A percentile compares a stretch with the other conserved stretches of the same genome.
Evolutionary conservation across 257 asterid species (phyloP).

Genomic region (Linderniella brevidens): DNA sequence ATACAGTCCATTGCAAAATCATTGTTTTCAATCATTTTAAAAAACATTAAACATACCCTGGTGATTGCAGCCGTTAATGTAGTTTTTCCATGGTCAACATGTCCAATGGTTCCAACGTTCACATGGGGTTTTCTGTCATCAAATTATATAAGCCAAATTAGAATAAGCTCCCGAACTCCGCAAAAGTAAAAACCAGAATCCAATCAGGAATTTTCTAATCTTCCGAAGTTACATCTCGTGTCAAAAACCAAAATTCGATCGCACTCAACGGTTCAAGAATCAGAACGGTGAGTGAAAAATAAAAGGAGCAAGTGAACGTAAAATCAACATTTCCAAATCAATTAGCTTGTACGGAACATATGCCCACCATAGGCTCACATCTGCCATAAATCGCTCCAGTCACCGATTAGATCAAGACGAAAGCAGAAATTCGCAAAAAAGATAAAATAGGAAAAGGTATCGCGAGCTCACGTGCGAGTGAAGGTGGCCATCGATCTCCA

Average conservation of each 20-base stretch:
- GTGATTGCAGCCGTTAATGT: conserved; percentile 91
- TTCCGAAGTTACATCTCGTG: neutral
- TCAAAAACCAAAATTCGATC: neutral
- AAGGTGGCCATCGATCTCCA: conserved; percentile 33
- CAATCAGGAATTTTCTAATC: neutral
- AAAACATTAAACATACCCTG: conserved; percentile 22
- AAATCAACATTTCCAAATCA: no score
- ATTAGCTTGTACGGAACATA: no score
- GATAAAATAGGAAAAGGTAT: neutral
- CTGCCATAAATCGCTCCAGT: no score
- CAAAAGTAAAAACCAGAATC: neutral
- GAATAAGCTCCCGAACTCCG: neutral
- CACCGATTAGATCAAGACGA: neutral
- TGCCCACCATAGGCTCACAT: no score
- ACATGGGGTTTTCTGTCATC: conserved; percentile 21
- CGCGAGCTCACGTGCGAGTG: conserved; percentile 18
- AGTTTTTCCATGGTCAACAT: conserved; percentile 49
- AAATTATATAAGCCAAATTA: neutral
- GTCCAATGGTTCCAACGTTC: conserved; percentile 23
- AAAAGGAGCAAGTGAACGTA: no score
- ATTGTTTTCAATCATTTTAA: neutral
- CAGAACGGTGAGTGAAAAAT: no score
- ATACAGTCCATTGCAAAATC: no score
- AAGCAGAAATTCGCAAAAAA: neutral
- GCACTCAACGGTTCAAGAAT: no score